Conservation (phyloP, 805 yeast species). For the Kuraishia floccosa region DNA sequence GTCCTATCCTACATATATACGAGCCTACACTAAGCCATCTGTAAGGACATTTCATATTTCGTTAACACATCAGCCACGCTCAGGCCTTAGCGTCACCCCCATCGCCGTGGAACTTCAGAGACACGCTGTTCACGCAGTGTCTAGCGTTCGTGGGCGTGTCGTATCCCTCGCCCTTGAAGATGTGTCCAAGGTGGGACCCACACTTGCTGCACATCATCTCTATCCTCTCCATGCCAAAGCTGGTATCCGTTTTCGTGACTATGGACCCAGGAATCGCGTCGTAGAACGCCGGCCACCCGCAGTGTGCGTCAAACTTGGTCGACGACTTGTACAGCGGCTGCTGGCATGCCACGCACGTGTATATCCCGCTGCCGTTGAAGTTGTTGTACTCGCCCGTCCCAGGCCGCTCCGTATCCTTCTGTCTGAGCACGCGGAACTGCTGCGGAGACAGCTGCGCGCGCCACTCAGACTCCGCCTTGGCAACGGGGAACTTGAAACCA, state of each 20-base stretch:
- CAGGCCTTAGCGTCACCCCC: neutral
- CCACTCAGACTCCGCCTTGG: constrained; percentile 46
- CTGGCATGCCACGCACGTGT: constrained; percentile 79
- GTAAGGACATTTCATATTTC: neutral
- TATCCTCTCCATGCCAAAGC: constrained; percentile 71
- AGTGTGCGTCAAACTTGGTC: constrained; percentile 80
- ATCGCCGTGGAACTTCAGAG: constrained; percentile 55
- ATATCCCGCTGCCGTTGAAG: constrained; percentile 46
- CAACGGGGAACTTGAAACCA: neutral
- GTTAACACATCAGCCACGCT: neutral
- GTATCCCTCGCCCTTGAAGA: constrained; percentile 90
- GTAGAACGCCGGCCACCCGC: constrained; percentile 98
- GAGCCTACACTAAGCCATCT: no score
- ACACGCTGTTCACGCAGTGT: constrained; percentile 88
- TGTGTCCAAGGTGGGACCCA: constrained; percentile 94
- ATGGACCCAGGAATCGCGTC: constrained; percentile 81
- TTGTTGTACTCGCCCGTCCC: constrained; percentile 48
- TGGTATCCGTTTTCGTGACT: constrained; percentile 42
- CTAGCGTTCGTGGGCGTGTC: constrained; percentile 79
- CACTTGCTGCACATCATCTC: constrained; percentile 86
- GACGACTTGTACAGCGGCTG: constrained; percentile 68
- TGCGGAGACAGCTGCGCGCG: constrained; percentile 61
- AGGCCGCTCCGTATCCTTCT: constrained; percentile 65
- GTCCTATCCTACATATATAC: no score
- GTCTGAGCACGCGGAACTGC: constrained; percentile 70